These are phyloP conservation scores for Blastobotrys peoriensis DNA, from an alignment of 805 yeast species.

Conservation along the genomic window DNA sequence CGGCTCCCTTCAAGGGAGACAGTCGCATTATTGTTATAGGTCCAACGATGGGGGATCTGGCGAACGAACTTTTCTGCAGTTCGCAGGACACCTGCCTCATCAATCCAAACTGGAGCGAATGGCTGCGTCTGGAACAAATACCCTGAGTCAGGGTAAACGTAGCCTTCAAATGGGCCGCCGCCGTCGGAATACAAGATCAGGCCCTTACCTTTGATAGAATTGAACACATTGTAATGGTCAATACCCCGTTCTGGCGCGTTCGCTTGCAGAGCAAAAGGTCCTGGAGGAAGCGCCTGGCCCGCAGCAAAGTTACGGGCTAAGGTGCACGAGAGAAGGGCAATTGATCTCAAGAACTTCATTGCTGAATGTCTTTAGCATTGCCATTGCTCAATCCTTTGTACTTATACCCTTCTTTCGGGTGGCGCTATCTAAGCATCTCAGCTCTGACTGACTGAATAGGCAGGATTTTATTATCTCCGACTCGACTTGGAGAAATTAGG, in stretches of 20 bases:
- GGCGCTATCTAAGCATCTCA: no score
- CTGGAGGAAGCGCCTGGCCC: neutral
- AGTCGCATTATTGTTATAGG: neutral
- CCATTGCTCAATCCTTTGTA: neutral
- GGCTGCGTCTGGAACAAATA: neutral
- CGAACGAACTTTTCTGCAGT: neutral
- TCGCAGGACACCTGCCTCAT: neutral
- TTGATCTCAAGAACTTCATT: neutral
- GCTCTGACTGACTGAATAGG: no score
- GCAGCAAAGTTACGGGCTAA: neutral
- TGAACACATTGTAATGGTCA: neutral
- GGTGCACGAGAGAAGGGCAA: neutral
- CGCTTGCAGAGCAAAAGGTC: neutral
- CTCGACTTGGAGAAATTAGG: no score
- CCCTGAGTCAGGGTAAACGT: neutral
- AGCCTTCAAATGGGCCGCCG: neutral
- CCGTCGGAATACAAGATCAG: constrained; percentile 1
- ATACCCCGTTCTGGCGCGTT: neutral
- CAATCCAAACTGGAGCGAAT: neutral
- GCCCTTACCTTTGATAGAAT: neutral
- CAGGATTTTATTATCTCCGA: no score
- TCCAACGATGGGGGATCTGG: constrained; percentile 1
- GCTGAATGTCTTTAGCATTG: neutral
- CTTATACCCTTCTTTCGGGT: no score
- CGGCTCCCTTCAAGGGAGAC: neutral